Evolutionary conservation across 2,329 filamentous ascomycete genomes (phyloP), one percentile per base, ranked within the genome.

Genomic region (Emmonsia crescens): DNA sequence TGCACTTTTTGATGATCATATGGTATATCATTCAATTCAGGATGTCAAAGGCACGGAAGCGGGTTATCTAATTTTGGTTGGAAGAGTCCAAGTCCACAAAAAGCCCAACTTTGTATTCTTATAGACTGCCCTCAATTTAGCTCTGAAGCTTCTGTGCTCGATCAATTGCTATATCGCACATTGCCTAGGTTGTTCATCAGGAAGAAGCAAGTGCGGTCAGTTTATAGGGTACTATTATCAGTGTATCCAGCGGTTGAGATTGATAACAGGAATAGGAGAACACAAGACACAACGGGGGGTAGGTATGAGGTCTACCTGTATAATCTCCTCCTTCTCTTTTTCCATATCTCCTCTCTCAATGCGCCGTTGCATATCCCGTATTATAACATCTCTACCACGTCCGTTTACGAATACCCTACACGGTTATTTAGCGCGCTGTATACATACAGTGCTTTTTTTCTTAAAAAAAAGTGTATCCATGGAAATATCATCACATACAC

Each of bases 141-240:
- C 19, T 24, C 31, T 55, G 31, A 46, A 89, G 73, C 74, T 91
- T 95, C 38, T 75, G 73, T 0, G 87, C 89, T 57, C 92, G 83
- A 70, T 96, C 90, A 59, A 84, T 83, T 36, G 92, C 92, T 70
- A 96, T 96, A 68, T 91, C 89, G 70, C 90, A 91, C 89, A 96
- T 96, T 48, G 92, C 91, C 88, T 49, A 31, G 21, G 57, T 54
- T 24, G 21, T 57, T 27, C 33, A 62, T 36, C 14, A 10, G 33
- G 10, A 38, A 24, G n/a, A 38, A 40, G 6, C 12, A 16, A 4
- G 10, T 21, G 33, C 8, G n/a, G n/a, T 55, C 12, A 55, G 29
- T 55, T 4, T 5, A 36, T 38, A 4, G 12, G 0, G n/a, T 6
- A 31, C 8, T 8, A 24, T 63, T 62, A 52, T 33, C n/a, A n/a